A percentile compares a stretch with the other conserved stretches of the same genome.
Evolutionary conservation across 257 asterid species (phyloP).

Genomic region (Solanum lycopersicoides): DNA sequence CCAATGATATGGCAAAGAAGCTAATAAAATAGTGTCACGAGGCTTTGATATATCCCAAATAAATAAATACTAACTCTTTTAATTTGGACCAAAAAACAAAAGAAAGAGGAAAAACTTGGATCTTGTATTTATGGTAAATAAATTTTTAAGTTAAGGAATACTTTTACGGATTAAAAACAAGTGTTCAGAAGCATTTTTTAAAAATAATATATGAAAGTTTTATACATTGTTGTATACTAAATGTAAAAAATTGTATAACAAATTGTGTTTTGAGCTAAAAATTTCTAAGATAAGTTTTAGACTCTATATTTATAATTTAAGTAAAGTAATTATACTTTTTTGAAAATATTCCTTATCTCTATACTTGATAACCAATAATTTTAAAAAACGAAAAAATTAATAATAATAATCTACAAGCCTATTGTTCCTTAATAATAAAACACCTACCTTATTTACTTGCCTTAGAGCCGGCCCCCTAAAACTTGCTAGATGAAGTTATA

Average conservation of each 20-base stretch:
- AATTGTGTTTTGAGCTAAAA: neutral
- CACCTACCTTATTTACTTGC: neutral
- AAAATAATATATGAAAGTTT: too few relatives aligned
- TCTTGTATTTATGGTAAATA: too few relatives aligned
- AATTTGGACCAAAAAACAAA: neutral
- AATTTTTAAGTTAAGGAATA: neutral
- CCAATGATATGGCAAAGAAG: neutral
- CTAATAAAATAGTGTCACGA: neutral
- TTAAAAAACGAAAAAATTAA: too few relatives aligned
- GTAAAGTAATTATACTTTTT: too few relatives aligned
- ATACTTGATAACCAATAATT: neutral
- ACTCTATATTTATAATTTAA: neutral
- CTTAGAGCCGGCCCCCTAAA: neutral
- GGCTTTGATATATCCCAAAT: neutral
- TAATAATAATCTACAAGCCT: too few relatives aligned
- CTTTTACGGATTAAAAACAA: too few relatives aligned
- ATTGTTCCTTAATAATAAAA: neutral
- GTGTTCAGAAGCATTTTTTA: neutral
- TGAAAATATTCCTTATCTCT: neutral
- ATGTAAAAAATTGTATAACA: too few relatives aligned
- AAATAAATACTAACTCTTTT: neutral
- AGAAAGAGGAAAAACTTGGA: neutral
- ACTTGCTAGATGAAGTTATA: neutral
- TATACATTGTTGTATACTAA: too few relatives aligned
- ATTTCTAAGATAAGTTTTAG: too few relatives aligned